Base-by-base conservation (phyloP, 1,284 basidiomycete species). In the Pyrrhoderma noxium region DNA sequence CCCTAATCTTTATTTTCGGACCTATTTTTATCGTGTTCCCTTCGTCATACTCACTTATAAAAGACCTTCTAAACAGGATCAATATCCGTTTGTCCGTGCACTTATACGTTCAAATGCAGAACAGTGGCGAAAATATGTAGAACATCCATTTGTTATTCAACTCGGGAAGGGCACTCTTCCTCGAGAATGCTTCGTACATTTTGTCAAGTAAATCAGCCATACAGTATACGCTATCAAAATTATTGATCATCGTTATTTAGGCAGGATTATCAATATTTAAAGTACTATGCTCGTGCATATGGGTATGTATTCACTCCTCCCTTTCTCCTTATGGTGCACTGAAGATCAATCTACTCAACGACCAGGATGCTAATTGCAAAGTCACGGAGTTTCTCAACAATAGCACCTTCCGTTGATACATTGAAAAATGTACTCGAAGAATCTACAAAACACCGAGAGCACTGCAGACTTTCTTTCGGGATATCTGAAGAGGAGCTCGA, bases 91-190 rank as follows among this genome's bases (percentile, higher is more conserved):
- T 60, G 79, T 79, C 2, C 72, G 73, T n/a, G 67, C 79, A 53
- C 75, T 91, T 31, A 89, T 90, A 58, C 70, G 74, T 47, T 72
- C 72, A 18, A 78, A 78, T 18, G 61, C 70, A 0, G 58, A 62
- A 1, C 66, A 78, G 2, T 93, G 90, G 90, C 82, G 81, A 56
- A 70, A 72, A 44, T 93, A 89, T 59, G 82, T 90, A 0, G 76
- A 89, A 59, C 93, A 95, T 59, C 80, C 85, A 1, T 96, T 95
- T 59, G 89, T 93, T 21, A 70, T 72, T 49, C 77, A 82, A 54
- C 72, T 95, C 0, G 90, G 84, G 0, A 67, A 74, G 43, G 91
- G 89, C 0, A 84, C 77, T 0, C 74, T 95, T 2, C 72, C 79
- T 0, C 68, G 66, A 25, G 72, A 79, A 23, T 71, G 73, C 22